Percentiles rank a stretch among this genome's conserved stretches.
phyloP scores from a whole-genome alignment of 306 rosid genomes.

The Morella rubra region DNA sequence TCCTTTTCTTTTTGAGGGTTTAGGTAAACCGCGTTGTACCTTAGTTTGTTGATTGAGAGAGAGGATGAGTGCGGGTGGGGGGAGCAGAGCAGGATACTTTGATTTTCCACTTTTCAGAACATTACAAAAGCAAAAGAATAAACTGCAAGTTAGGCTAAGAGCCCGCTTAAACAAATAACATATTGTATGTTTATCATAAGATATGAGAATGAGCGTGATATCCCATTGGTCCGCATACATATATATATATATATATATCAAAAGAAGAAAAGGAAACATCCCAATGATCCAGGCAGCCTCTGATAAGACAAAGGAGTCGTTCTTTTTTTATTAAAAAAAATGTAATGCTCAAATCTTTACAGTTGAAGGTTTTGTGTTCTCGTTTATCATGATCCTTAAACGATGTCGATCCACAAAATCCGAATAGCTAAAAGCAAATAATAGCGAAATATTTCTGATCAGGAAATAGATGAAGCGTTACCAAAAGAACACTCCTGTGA shows the following conservation, averaged over 20 bases:
- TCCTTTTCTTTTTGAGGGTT: slow-evolving; percentile 48
- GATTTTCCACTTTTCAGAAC: slow-evolving; percentile 34
- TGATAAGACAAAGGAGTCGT: too few species aligned
- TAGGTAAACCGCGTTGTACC: slow-evolving; percentile 44
- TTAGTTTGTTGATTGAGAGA: slow-evolving; percentile 4
- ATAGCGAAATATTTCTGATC: neutral
- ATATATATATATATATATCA: too few species aligned
- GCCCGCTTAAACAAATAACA: slow-evolving; percentile 38
- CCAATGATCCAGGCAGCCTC: too few species aligned
- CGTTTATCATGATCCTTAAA: neutral
- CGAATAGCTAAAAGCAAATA: neutral
- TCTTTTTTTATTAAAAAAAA: too few species aligned
- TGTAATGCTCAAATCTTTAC: too few species aligned
- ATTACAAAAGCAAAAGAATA: slow-evolving; percentile 52
- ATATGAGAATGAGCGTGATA: too few species aligned
- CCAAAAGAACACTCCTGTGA: too few species aligned
- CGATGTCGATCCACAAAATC: neutral
- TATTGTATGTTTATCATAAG: neutral
- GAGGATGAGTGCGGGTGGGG: slow-evolving; percentile 12
- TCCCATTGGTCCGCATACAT: too few species aligned
- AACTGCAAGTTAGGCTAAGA: slow-evolving; percentile 44
- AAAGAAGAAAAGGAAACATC: too few species aligned
- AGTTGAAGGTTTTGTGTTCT: neutral
- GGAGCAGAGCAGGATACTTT: slow-evolving; percentile 33
- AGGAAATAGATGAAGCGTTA: neutral